Conservation (phyloP, 768 basidiomycete genomes). For the Boletus sp. region DNA sequence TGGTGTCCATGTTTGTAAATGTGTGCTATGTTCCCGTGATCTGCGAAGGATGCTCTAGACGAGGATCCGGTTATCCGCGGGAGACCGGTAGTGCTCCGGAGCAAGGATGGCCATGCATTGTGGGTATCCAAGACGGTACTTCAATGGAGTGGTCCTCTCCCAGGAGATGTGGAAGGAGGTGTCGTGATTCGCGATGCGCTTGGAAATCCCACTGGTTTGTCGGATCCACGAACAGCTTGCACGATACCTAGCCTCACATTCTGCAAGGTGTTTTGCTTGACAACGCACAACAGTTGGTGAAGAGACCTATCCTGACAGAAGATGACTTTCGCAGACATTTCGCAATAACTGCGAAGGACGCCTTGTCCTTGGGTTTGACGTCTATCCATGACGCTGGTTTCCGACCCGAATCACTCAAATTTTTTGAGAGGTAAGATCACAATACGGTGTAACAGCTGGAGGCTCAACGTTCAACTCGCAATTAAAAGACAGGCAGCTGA, state of each 20-base stretch:
- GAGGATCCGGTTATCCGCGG: constrained; percentile 63
- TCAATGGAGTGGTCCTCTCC: constrained; percentile 56
- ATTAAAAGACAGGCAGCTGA: constrained; percentile 55
- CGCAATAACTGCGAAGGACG: constrained; percentile 61
- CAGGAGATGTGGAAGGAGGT: constrained; percentile 75
- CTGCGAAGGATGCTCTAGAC: constrained; percentile 66
- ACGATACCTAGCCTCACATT: constrained; percentile 4
- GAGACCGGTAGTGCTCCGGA: constrained; percentile 72
- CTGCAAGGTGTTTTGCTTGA: constrained; percentile 71
- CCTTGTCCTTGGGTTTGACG: constrained; percentile 70
- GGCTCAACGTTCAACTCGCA: background rate
- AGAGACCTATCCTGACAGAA: constrained; percentile 62
- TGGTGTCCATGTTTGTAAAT: background rate
- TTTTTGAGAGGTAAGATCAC: constrained; percentile 60
- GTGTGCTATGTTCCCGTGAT: background rate
- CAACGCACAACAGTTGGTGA: constrained; percentile 79
- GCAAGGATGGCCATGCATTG: constrained; percentile 86
- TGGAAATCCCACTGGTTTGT: constrained; percentile 70
- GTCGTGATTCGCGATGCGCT: constrained; percentile 64
- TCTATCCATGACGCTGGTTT: constrained; percentile 86
- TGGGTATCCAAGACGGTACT: constrained; percentile 78
- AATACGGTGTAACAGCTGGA: background rate
- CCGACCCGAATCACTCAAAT: constrained; percentile 63
- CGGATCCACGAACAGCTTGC: background rate
- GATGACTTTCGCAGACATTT: constrained; percentile 61